Evolutionary conservation across 2,329 filamentous ascomycete species (phyloP), one percentile per base, ranked within the genome.

Genomic region (Allantophomopsis cytisporea): DNA sequence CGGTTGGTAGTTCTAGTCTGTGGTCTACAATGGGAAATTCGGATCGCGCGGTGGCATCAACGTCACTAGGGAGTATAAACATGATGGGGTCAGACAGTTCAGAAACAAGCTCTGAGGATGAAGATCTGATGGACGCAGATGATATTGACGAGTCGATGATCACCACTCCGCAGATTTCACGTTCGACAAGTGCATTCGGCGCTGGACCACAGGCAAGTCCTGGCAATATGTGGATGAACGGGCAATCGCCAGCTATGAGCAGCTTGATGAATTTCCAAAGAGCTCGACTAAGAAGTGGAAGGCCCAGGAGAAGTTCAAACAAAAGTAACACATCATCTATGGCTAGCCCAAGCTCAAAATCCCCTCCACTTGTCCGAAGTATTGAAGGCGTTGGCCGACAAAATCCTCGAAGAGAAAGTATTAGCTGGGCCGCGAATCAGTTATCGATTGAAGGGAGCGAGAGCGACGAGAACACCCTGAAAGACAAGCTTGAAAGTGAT

Each of bases 401-500:
- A 65, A 8, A 70, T 31, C 71, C 81, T 7, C 72, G 89, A 35
- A 71, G 89, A 34, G 88, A 95, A 59, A 94, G 86, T 57, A 78
- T 96, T 43, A 93, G 84, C 47, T 78, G 91, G 65, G 86, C 88
- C 31, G 88, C 88, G 13, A 88, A 91, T 48, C 86, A 94, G 50
- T 63, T 95, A 15, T 81, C 91, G 47, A 81, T 95, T 31, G 79
- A 75, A 39, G 74, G 85, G 4, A 87, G 80, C 48, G 88, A 94
- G 51, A 84, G 80, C 53, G 81, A 84, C 12, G 83, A 89, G 46
- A 76, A 74, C 47, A 64, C 60, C 5, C 66, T 65, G 43, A 69
- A 65, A 7, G 63, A 65, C 14, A 55, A 53, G 11, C 40, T 56
- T 36, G 55, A 58, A 33, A 55, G 48, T 38, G 44, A 43, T 6